A percentile compares a stretch with the other conserved stretches of the same genome.
Conservation (phyloP, 2,329 filamentous ascomycete genomes). For the Reticulascus tulasneorum region DNA sequence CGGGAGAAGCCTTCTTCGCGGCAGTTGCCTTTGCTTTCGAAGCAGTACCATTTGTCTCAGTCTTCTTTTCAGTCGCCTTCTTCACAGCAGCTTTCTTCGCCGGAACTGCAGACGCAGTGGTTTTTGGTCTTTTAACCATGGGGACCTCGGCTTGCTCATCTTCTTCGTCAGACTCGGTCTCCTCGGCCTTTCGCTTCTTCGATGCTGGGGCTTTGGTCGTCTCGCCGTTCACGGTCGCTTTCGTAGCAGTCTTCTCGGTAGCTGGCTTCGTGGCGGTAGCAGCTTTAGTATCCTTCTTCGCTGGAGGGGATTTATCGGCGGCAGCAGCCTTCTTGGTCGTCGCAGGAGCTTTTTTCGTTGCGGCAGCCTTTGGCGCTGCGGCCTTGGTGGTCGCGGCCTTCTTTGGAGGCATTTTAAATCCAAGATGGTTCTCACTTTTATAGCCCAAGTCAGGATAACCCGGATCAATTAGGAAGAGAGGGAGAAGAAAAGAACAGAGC, state of each 20-base stretch:
- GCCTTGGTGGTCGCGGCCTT: conserved; percentile 19
- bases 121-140: conserved; percentile 6
- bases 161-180: conserved; percentile 2
- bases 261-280: conserved; percentile 13
- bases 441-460: too few relatives aligned
- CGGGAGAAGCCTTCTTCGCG: conserved; percentile 13
- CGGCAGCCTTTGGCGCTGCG: conserved; percentile 22
- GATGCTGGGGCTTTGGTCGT: conserved; percentile 12
- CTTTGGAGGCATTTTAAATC: conserved; percentile 19
- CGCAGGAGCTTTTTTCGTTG: conserved; percentile 18
- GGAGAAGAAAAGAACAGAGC: neutral
- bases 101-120: conserved; percentile 10
- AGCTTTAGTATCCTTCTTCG: conserved; percentile 19
- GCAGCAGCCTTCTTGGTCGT: conserved; percentile 23
- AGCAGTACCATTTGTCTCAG: too few relatives aligned
- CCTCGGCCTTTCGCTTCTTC: conserved; percentile 12
- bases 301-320: conserved; percentile 11
- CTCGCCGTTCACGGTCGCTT: conserved; percentile 22
- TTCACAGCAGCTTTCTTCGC: conserved; percentile 49
- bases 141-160: conserved; percentile 5
- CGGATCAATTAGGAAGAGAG: neutral
- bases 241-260: conserved; percentile 18
- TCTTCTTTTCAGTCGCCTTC: conserved; percentile 13
- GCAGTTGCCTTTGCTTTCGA: conserved; percentile 9
- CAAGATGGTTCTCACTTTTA: too few relatives aligned